Base-by-base conservation (phyloP, 2,329 filamentous ascomycete genomes). In the Metarhizium anisopliae region DNA sequence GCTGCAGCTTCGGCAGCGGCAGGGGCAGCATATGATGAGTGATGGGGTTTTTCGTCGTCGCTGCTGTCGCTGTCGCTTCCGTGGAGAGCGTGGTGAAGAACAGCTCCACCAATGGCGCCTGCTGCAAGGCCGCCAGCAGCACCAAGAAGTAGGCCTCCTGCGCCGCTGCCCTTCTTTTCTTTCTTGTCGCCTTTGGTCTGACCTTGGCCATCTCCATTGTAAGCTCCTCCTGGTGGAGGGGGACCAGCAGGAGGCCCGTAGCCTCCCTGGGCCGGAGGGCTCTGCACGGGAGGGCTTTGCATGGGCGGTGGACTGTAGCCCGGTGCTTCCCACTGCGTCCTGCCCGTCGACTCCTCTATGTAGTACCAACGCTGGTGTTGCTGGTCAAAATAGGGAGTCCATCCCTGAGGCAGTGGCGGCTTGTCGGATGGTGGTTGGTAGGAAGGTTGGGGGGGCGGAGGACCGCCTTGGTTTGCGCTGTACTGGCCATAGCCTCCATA, bases 311-410 rank as follows among this genome's bases (percentile, higher is more conserved):
- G 60, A 11, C 58, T 61, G 52, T 68, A 64, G 13, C 70, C 69
- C 2, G 84, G 83, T 16, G 77, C 74, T 59, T 86, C 82, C 84
- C 84, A 87, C 67, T 87, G 83, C 0, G 81, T 79, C 56, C 77
- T 78, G 20, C 83, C 82, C 13, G 81, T 81, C 50, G 79, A 74
- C 56, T 81, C 72, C 67, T 87, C 83, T 56, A 83, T 75, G 64
- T 85, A 89, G 71, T 81, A 87, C 73, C 81, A 86, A 55, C 81
- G 80, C 64, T 84, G 80, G 58, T 76, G 72, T 56, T 74, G 75
- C 56, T 81, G 77, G 60, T 88, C 84, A 70, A 79, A 88, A 67
- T 85, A 79, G 29, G 82, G 74, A 32, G 74, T 71, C 84, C 85
- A 88, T 61, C 84, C 84, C 52, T 74, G 64, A 29, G 84, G 77